Evolutionary conservation across 148 eudicot species (phyloP).

Genomic region (Arctostaphylos glauca): DNA sequence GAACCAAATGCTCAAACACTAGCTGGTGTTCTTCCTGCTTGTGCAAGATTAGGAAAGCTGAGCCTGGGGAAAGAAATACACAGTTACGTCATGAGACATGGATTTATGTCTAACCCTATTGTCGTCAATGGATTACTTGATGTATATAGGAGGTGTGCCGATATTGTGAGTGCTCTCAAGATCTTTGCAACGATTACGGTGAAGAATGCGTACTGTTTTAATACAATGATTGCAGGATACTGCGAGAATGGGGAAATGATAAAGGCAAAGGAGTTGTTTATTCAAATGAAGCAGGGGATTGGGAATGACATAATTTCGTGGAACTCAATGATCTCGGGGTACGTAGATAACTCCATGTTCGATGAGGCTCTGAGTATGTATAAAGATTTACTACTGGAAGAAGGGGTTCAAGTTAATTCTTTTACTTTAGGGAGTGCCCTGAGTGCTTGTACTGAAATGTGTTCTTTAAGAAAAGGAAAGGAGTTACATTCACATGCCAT

Average conservation of each 20-base stretch:
- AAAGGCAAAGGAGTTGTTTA: slow-evolving; percentile 41
- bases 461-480: slow-evolving; percentile 38
- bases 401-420: slow-evolving; percentile 34
- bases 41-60: slow-evolving; percentile 38
- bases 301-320: slow-evolving; percentile 46
- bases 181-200: slow-evolving; percentile 35
- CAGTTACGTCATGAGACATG: slow-evolving; percentile 47
- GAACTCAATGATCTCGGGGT: slow-evolving; percentile 61
- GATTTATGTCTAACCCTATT: slow-evolving; percentile 37
- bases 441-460: slow-evolving; percentile 40
- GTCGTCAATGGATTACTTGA: slow-evolving; percentile 56
- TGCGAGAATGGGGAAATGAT: slow-evolving; percentile 45
- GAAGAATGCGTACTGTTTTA: slow-evolving; percentile 45
- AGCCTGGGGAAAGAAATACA: slow-evolving; percentile 51
- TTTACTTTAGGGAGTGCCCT: slow-evolving; percentile 54
- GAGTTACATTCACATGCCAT: slow-evolving; percentile 47
- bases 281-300: slow-evolving; percentile 38
- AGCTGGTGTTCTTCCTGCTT: slow-evolving; percentile 58
- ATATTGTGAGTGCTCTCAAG: slow-evolving; percentile 40
- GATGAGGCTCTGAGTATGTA: slow-evolving; percentile 41
- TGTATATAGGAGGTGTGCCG: slow-evolving; percentile 53
- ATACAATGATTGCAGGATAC: slow-evolving; percentile 59
- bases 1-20: slow-evolving; percentile 52
- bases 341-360: slow-evolving; percentile 47
- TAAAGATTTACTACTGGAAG: slow-evolving; percentile 30